Evolutionary conservation across 192 early-diverging fungal species (phyloP), one percentile per base, ranked within the genome.

Genomic region (Fimicolochytrium jonesii): DNA sequence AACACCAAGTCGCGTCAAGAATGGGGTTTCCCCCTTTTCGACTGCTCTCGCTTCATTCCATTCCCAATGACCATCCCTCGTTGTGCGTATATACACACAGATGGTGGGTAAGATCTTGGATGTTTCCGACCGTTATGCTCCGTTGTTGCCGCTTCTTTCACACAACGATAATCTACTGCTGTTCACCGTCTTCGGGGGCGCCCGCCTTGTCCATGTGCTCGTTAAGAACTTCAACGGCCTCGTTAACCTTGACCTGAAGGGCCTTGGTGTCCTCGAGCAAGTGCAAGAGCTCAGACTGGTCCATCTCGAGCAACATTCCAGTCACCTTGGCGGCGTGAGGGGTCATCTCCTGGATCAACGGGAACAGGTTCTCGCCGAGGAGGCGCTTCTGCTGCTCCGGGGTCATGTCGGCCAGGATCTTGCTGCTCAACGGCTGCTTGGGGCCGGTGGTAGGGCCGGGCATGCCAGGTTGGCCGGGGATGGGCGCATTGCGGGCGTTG

Each of bases 241-340:
- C 94, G 18, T 73, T 61, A 56, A 97, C 83, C 83, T 95, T 97
- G 52, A 57, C 78, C 48, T 80, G 64, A 41, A 93, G 83, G n/a
- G 90, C 91, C 39, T 82, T 86, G 43, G 74, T 69, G 73, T 85
- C 83, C 77, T 95, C 95, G 50, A 97, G 73, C 56, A 97, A 69
- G 73, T 91, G 85, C 58, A 97, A 76, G 52, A 97, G 77, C 73
- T 99, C 97, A 52, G 81, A 72, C 69, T 94, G 93, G 72, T 97
- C 93, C 95, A 97, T 99, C 78, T 99, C 95, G 48, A 97, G 80
- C 55, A 95, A 82, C 95, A 99, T 97, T 59, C 97, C 97, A 30
- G 95, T 97, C 72, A 99, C 92, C 88, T 99, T 97, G 66, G 93
- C 92, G 53, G 95, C 92, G 56, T 81, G 75, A 49, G 84, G 83